Conservation (phyloP, 768 basidiomycete species). For the Pluteus cervinus region DNA sequence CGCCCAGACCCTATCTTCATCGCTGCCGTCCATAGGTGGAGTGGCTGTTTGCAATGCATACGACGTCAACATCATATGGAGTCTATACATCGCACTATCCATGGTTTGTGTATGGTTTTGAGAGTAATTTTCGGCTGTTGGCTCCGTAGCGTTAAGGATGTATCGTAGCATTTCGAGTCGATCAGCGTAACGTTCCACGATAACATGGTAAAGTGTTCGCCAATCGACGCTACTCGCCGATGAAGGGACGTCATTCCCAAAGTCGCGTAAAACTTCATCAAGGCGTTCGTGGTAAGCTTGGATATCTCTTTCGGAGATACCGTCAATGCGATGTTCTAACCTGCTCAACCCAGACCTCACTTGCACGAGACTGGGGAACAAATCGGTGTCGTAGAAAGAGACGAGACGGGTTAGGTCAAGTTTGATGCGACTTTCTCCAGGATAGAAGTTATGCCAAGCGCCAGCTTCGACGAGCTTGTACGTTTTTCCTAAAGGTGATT, state of each 20-base stretch:
- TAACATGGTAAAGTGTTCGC: constrained; percentile 18
- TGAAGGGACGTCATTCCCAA: too few species aligned
- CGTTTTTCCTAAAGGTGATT: constrained; percentile 4
- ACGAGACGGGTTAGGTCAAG: constrained; percentile 26
- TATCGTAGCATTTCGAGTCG: constrained; percentile 21
- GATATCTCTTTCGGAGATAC: constrained; percentile 19
- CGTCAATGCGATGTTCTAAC: constrained; percentile 22
- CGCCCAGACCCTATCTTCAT: constrained; percentile 18
- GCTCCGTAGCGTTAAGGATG: constrained; percentile 14
- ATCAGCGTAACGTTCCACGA: constrained; percentile 23
- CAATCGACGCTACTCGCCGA: constrained; percentile 29
- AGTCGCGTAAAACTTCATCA: background rate
- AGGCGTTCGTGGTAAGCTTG: constrained; percentile 8
- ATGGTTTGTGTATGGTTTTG: too few species aligned
- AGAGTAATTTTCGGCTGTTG: too few species aligned
- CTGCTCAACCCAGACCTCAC: constrained; percentile 18
- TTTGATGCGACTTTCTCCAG: constrained; percentile 27
- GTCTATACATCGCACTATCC: background rate
- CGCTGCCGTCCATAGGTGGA: background rate
- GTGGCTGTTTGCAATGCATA: constrained; percentile 3
- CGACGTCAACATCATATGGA: constrained; percentile 4
- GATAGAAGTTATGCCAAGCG: constrained; percentile 26
- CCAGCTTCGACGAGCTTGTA: constrained; percentile 13
- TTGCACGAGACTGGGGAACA: constrained; percentile 22
- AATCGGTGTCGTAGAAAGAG: constrained; percentile 29